phyloP scores from a whole-genome alignment of 345 rosid species.

The Erodium maritimum region DNA sequence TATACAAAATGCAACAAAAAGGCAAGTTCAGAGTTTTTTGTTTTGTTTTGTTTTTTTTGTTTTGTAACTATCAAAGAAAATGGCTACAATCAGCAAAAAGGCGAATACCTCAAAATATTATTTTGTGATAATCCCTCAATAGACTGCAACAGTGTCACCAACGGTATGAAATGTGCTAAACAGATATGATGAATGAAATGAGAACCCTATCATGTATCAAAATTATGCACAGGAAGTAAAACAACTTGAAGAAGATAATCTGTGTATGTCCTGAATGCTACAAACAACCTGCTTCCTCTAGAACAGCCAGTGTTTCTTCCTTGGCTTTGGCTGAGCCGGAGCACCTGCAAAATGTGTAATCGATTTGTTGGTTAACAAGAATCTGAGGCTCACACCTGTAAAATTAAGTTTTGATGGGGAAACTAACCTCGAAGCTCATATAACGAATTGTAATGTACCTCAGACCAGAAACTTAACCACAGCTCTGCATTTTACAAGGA shows the following conservation, averaged over 20 bases:
- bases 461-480: constrained; percentile 98
- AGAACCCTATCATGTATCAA: not conserved
- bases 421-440: constrained; percentile 69
- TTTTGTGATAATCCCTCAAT: too few relatives aligned
- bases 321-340: constrained; percentile 53
- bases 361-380: not conserved
- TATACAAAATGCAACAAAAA: too few relatives aligned
- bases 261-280: not conserved
- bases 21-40: too few relatives aligned
- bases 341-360: constrained; percentile 38
- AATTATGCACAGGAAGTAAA: not conserved
- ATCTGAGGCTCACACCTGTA: not conserved
- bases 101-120: too few relatives aligned
- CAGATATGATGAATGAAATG: too few relatives aligned
- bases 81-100: too few relatives aligned
- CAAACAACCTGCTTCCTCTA: constrained; percentile 21
- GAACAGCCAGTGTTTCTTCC: constrained; percentile 93
- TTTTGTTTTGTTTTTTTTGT: too few relatives aligned
- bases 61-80: too few relatives aligned
- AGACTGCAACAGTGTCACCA: too few relatives aligned
- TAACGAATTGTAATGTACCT: constrained; percentile 94
- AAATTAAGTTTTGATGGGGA: not conserved
- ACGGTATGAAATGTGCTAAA: too few relatives aligned
- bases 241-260: not conserved
- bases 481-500: constrained; percentile 42